These are phyloP conservation scores for Scedosporium minutisporum DNA, from an alignment of 2,329 filamentous ascomycete species.

Conservation along the genomic window DNA sequence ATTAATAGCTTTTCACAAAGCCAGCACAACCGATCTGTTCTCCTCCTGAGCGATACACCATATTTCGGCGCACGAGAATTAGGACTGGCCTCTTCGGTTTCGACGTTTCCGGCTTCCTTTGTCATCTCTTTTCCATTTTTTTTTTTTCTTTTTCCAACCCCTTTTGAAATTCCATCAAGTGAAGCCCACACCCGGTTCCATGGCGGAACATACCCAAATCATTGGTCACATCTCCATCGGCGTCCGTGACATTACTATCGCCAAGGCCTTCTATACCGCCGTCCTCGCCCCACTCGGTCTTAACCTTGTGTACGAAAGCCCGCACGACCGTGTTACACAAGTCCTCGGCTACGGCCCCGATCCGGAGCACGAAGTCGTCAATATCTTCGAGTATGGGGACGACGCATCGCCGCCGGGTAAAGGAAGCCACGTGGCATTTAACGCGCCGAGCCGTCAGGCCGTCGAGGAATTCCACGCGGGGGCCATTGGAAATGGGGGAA, in stretches of 20 bases:
- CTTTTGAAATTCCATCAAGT: too few species aligned
- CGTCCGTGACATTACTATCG: conserved; percentile 12
- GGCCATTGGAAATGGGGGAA: conserved; percentile 18
- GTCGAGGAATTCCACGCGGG: conserved; percentile 20
- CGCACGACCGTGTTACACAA: conserved; percentile 9
- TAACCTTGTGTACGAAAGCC: conserved; percentile 19
- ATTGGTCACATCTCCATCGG: conserved; percentile 17
- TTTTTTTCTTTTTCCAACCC: not conserved
- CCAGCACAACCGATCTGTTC: too few species aligned
- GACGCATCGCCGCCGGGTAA: conserved; percentile 15
- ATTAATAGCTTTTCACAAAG: too few species aligned
- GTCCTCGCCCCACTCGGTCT: conserved; percentile 18
- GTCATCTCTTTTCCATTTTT: not conserved
- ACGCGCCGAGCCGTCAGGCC: conserved; percentile 17
- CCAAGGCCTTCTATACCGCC: conserved; percentile 22
- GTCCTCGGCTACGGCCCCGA: conserved; percentile 21
- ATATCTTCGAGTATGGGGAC: conserved; percentile 18
- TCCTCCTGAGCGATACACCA: too few species aligned
- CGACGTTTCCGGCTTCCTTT: not conserved
- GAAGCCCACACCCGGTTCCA: not conserved
- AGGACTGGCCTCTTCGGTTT: too few species aligned
- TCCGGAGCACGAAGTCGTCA: conserved; percentile 17
- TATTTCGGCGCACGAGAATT: too few species aligned
- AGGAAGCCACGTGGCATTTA: conserved; percentile 23
- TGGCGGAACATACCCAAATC: not conserved